These are phyloP conservation scores for Phialemoniopsis sp. DNA, from an alignment of 2,329 filamentous ascomycete species.

Conservation along the genomic window DNA sequence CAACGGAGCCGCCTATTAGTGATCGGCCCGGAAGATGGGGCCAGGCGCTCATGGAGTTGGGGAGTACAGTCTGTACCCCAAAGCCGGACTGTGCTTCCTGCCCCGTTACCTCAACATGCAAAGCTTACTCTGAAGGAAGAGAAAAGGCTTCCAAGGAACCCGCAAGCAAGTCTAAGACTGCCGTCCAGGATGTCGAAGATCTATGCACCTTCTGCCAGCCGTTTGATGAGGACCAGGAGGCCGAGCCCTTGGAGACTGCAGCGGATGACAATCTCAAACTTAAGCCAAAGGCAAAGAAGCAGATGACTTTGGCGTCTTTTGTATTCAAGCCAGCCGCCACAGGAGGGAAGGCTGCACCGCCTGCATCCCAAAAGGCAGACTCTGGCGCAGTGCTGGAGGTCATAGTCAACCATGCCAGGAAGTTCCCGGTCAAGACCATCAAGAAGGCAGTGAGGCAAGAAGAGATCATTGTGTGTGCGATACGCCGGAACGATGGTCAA, in stretches of 20 bases:
- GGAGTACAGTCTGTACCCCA: conserved; percentile 58
- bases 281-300: conserved; percentile 11
- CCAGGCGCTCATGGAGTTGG: conserved; percentile 62
- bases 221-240: conserved; percentile 29
- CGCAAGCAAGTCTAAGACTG: not conserved
- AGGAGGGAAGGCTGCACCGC: not conserved
- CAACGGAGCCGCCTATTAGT: conserved; percentile 24
- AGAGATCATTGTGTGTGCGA: conserved; percentile 48
- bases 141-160: conserved; percentile 5
- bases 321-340: not conserved
- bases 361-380: conserved; percentile 7
- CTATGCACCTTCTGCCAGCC: conserved; percentile 42
- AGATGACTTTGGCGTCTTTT: conserved; percentile 29
- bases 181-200: conserved; percentile 43
- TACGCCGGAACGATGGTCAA: conserved; percentile 34
- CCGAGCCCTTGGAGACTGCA: conserved; percentile 5
- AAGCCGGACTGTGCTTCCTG: conserved; percentile 51
- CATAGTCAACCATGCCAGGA: conserved; percentile 39
- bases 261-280: conserved; percentile 7
- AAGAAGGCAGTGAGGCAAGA: conserved; percentile 50
- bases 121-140: conserved; percentile 43
- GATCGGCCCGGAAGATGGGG: conserved; percentile 57
- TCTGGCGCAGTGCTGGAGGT: conserved; percentile 15
- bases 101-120: conserved; percentile 46
- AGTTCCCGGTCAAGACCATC: conserved; percentile 44